Conservation (phyloP, 2,329 filamentous ascomycete species). For the Diplocarpon mali region DNA sequence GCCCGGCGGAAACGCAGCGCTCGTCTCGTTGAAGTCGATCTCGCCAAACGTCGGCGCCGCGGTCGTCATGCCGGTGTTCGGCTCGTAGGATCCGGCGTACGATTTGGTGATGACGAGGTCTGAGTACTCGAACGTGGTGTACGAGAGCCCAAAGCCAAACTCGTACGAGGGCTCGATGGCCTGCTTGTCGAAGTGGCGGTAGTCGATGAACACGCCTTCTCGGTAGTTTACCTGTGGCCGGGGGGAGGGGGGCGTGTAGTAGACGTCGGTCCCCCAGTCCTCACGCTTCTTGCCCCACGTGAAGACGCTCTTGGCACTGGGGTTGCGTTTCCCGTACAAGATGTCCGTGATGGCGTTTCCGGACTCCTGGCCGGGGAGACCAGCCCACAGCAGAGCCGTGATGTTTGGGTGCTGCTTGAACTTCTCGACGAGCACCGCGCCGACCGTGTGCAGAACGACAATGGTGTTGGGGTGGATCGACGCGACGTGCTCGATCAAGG, state of each 20-base stretch:
- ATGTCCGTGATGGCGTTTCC: slow-evolving; percentile 71
- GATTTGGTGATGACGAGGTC: slow-evolving; percentile 38
- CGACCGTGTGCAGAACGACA: slow-evolving; percentile 78
- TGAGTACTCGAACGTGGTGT: slow-evolving; percentile 67
- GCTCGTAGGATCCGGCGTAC: slow-evolving; percentile 25
- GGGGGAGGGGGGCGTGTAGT: slow-evolving; percentile 32
- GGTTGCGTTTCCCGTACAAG: slow-evolving; percentile 70
- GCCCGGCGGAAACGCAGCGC: slow-evolving; percentile 55
- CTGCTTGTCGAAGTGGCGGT: slow-evolving; percentile 58
- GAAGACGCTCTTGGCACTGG: slow-evolving; percentile 65
- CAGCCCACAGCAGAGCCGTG: slow-evolving; percentile 74
- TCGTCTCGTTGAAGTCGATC: slow-evolving; percentile 46
- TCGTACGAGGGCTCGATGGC: slow-evolving; percentile 61
- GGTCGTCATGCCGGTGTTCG: slow-evolving; percentile 49
- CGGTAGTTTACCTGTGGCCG: slow-evolving; percentile 60
- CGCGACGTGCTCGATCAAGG: slow-evolving; percentile 69
- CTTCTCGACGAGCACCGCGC: slow-evolving; percentile 65
- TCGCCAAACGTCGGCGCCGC: slow-evolving; percentile 54
- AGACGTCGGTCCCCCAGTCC: slow-evolving; percentile 33
- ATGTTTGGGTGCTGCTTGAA: slow-evolving; percentile 69
- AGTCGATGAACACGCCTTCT: slow-evolving; percentile 75
- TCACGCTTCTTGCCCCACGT: slow-evolving; percentile 53
- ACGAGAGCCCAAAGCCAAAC: slow-evolving; percentile 71
- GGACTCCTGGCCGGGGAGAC: slow-evolving; percentile 75
- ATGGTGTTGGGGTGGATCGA: slow-evolving; percentile 76